phyloP scores from a whole-genome alignment of 208 protist species.

The Endotrypanum monterogeii region DNA sequence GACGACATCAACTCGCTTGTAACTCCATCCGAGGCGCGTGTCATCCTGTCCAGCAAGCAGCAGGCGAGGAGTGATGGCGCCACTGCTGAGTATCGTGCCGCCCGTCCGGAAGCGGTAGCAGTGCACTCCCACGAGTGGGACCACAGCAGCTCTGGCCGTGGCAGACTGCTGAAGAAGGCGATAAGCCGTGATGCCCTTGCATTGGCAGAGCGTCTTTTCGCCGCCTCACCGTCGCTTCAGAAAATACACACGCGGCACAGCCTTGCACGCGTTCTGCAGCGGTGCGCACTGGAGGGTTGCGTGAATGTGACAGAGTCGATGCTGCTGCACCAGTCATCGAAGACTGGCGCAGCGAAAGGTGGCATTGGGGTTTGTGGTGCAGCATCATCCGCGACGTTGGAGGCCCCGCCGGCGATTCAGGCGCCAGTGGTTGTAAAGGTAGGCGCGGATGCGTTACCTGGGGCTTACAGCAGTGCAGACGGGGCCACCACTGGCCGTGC shows the following conservation, averaged over 20 bases:
- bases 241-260: constrained; percentile 89
- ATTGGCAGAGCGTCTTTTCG: constrained; percentile 87
- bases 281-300: constrained; percentile 60
- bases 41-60: constrained; percentile 4
- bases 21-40: constrained; percentile 31
- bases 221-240: constrained; percentile 74
- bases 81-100: constrained; percentile 22
- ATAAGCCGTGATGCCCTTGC: constrained; percentile 79
- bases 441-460: constrained; percentile 39
- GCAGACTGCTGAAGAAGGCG: constrained; percentile 58
- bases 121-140: constrained; percentile 65
- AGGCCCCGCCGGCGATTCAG: constrained; percentile 19
- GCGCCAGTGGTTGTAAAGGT: constrained; percentile 61
- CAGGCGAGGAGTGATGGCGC: constrained; percentile 2
- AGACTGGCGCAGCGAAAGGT: neutral
- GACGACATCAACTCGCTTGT: constrained; percentile 43
- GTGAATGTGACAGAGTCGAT: constrained; percentile 46
- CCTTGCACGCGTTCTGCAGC: constrained; percentile 81
- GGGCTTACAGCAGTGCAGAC: constrained; percentile 7
- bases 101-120: constrained; percentile 33
- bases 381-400: neutral
- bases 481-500: neutral
- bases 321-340: constrained; percentile 16
- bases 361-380: neutral
- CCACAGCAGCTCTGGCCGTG: constrained; percentile 43